Evolutionary conservation across 306 rosid genomes (phyloP), one percentile per base, ranked within the genome.

Genomic region (Aeschynomene evenia): DNA sequence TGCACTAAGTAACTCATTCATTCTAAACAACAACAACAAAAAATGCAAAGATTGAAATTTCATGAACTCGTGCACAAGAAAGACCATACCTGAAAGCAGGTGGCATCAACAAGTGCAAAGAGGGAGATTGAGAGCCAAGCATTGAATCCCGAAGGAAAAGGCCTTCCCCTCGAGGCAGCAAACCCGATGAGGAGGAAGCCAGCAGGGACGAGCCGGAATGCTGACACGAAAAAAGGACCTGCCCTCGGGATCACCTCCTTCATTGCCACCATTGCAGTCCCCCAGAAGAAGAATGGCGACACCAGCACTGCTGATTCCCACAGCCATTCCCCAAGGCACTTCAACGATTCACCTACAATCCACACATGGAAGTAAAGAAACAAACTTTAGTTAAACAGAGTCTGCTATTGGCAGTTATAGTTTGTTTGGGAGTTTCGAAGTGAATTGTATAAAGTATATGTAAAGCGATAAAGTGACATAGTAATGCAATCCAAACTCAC

Each of bases 271-370:
- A 93, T 93, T 3, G 98, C 91, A 16, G 96, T 90, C 0, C 98
- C 98, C 97, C 98, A 93, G 71, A 93, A 93, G 89, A 93, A 93
- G 77, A 93, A 90, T 23, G 98, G 97, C n/a, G 98, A 93, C 6
- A 90, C 83, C 73, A 93, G 34, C 66, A 93, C 96, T 16, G 73
- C 78, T 80, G 84, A 83, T 77, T 90, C 96, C 89, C 84, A 85
- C 34, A 75, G 3, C 29, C 59, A 45, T 49, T 79, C 78, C 1
- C 57, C 54, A 3, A 73, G 55, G 3, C 64, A 39, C 21, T 4
- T 71, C 11, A 7, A 48, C 1, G 79, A 16, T 18, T 50, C 72
- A 1, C 22, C 49, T 57, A 56, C 71, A n/a, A 45, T 45, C 51
- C 51, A 45, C 51, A 15, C 51, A 45, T 9, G 43, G n/a, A n/a